A percentile compares a stretch with the other conserved stretches of the same genome.
Conservation (phyloP, 2,329 filamentous ascomycete species). For the Graphilbum fragrans region DNA sequence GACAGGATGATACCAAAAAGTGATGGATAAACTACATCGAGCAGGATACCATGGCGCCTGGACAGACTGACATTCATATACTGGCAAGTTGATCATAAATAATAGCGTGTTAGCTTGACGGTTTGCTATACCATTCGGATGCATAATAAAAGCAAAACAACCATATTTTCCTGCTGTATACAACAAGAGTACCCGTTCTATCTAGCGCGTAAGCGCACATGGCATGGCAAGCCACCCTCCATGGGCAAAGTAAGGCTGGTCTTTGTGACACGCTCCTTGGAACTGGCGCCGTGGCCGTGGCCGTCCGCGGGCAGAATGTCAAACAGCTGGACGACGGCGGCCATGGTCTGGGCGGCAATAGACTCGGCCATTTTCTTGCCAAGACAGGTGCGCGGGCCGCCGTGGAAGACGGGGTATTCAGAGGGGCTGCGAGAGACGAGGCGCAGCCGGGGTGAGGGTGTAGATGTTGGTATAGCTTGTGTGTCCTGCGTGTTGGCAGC, state of each 20-base stretch:
- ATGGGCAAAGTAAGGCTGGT: conserved; percentile 53
- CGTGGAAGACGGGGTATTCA: conserved; percentile 55
- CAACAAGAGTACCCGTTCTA: no score
- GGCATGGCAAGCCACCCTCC: conserved; percentile 44
- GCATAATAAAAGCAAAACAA: not conserved
- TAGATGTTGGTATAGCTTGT: not conserved
- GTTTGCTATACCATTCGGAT: no score
- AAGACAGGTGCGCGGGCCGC: conserved; percentile 46
- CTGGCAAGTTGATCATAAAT: no score
- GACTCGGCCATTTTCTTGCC: conserved; percentile 54
- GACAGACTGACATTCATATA: no score
- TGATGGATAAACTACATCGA: no score
- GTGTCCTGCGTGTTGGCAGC: not conserved
- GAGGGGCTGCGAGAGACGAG: conserved; percentile 32
- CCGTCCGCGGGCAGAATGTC: conserved; percentile 29
- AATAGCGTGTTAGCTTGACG: no score
- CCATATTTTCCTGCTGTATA: not conserved
- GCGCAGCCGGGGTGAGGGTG: conserved; percentile 11
- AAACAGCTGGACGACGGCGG: conserved; percentile 34
- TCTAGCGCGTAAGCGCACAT: conserved; percentile 14
- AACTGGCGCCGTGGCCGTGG: conserved; percentile 2
- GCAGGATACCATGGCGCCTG: no score
- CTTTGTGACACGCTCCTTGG: conserved; percentile 37
- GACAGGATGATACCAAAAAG: no score
- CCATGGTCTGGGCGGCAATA: conserved; percentile 44